phyloP scores from a whole-genome alignment of 202 grass and related monocot species.

The Carex arenaria region DNA sequence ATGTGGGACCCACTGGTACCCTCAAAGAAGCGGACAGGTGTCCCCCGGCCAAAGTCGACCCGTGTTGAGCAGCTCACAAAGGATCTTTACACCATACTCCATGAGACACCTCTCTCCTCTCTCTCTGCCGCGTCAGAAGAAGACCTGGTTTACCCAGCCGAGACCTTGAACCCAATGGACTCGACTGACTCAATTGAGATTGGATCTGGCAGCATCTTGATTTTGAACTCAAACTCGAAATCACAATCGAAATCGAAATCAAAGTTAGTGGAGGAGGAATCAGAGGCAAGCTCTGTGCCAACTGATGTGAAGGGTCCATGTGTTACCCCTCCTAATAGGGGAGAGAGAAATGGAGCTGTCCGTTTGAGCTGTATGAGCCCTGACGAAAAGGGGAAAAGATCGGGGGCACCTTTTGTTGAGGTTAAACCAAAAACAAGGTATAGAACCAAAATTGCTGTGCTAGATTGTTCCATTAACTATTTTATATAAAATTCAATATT shows the following conservation, averaged over 20 bases:
- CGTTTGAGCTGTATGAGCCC: constrained; percentile 26
- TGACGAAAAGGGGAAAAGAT: not conserved
- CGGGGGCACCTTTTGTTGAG: not conserved
- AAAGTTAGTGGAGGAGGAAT: constrained; percentile 65
- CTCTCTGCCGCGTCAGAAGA: constrained; percentile 65
- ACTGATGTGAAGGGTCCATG: constrained; percentile 28
- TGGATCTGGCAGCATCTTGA: constrained; percentile 82
- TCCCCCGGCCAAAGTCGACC: constrained; percentile 51
- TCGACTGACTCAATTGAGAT: constrained; percentile 74
- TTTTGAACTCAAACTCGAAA: constrained; percentile 52
- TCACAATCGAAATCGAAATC: constrained; percentile 31
- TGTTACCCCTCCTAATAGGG: not conserved
- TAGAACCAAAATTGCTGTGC: not conserved
- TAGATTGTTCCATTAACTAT: not conserved
- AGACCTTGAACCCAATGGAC: constrained; percentile 42
- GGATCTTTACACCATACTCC: constrained; percentile 86
- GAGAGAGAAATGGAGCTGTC: constrained; percentile 28
- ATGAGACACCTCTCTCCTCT: constrained; percentile 52
- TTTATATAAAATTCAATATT: not conserved
- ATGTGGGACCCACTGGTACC: constrained; percentile 65
- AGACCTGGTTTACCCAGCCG: constrained; percentile 68
- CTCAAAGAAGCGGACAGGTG: constrained; percentile 70
- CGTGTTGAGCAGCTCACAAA: constrained; percentile 76
- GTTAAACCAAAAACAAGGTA: constrained; percentile 15
- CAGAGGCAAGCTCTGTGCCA: constrained; percentile 84